These are phyloP conservation scores for Metschnikowia matae DNA, from an alignment of 805 yeast genomes.

Conservation along the genomic window DNA sequence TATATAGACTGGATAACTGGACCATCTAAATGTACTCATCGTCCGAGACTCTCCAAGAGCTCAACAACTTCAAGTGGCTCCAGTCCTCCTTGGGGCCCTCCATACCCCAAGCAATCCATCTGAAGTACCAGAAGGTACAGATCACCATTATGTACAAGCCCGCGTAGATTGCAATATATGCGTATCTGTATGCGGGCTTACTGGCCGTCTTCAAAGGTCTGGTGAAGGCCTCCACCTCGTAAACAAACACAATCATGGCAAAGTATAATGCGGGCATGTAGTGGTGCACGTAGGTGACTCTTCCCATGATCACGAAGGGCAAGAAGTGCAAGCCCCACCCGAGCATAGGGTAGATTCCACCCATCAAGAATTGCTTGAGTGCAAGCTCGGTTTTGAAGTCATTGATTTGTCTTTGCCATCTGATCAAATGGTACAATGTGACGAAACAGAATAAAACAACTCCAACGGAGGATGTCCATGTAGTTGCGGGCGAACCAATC, in stretches of 20 bases:
- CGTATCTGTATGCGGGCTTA: constrained; percentile 5
- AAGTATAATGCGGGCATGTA: constrained; percentile 93
- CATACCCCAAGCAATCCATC: constrained; percentile 83
- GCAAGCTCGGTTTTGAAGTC: constrained; percentile 47
- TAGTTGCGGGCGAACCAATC: constrained; percentile 64
- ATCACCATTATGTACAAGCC: constrained; percentile 47
- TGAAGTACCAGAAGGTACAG: constrained; percentile 55
- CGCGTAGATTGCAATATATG: constrained; percentile 34
- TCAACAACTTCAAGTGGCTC: constrained; percentile 36
- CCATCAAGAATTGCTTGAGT: constrained; percentile 54
- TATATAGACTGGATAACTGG: too few species aligned
- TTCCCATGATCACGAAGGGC: constrained; percentile 90
- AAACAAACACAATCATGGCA: constrained; percentile 78
- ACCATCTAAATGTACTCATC: constrained; percentile 27
- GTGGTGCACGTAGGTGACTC: constrained; percentile 96
- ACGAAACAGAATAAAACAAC: constrained; percentile 51
- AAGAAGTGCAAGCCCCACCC: constrained; percentile 88
- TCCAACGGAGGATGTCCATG: constrained; percentile 66
- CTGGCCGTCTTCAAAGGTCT: constrained; percentile 15
- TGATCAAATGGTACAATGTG: constrained; percentile 36
- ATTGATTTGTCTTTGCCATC: constrained; percentile 71
- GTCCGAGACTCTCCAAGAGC: constrained; percentile 40
- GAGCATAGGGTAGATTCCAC: constrained; percentile 78
- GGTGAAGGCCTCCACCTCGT: constrained; percentile 49
- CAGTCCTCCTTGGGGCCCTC: constrained; percentile 41